phyloP scores from a whole-genome alignment of 2,329 filamentous ascomycete species.

The Dothidotthia symphoricarpi region DNA sequence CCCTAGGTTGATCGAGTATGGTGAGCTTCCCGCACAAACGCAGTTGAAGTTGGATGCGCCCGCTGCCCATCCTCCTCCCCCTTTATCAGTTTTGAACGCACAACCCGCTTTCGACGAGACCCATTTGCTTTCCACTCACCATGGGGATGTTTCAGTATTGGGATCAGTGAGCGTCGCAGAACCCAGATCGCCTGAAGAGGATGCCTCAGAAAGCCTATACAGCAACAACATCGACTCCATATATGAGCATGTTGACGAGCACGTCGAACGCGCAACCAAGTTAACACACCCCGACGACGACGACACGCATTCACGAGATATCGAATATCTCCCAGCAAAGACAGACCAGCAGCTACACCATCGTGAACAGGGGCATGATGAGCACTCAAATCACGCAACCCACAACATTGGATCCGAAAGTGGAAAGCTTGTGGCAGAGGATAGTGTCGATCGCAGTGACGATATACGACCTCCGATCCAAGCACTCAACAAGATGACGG shows the following conservation, averaged over 20 bases:
- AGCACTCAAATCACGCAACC: too few relatives aligned
- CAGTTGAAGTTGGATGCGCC: too few relatives aligned
- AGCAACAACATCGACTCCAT: constrained; percentile 5
- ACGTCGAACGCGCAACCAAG: constrained; percentile 10
- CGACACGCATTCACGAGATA: constrained; percentile 3
- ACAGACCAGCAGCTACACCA: background rate
- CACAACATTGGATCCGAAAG: too few relatives aligned
- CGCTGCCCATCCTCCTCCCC: too few relatives aligned
- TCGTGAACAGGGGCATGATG: too few relatives aligned
- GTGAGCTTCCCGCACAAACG: too few relatives aligned
- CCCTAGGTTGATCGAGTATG: too few relatives aligned
- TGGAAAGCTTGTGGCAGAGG: background rate
- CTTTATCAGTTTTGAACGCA: too few relatives aligned
- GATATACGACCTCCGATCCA: constrained; percentile 5
- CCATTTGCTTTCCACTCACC: too few relatives aligned
- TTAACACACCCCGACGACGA: constrained; percentile 15
- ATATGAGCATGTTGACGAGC: constrained; percentile 6
- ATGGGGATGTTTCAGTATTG: too few relatives aligned
- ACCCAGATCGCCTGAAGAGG: background rate
- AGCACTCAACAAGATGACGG: constrained; percentile 8
- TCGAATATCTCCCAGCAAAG: background rate
- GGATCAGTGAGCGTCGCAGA: background rate
- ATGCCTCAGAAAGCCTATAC: background rate
- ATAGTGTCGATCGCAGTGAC: background rate
- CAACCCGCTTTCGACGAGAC: too few relatives aligned